Evolutionary conservation across 768 basidiomycete genomes (phyloP).

Genomic region (Leccinum incarnatum): DNA sequence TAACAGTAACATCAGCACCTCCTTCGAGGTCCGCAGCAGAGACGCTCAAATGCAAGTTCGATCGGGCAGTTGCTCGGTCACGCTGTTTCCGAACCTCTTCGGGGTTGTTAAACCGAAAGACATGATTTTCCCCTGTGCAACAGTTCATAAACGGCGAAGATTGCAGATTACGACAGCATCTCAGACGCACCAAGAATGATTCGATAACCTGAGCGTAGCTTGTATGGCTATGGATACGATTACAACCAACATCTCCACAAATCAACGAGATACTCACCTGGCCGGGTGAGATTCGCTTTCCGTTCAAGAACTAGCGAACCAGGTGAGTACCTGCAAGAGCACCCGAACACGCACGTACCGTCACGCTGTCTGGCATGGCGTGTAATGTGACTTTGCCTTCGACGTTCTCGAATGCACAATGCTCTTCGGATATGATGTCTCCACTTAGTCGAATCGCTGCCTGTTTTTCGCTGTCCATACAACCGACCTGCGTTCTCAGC

Average conservation of each 20-base stretch:
- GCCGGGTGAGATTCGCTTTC: conserved; percentile 75
- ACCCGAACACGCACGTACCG: conserved; percentile 47
- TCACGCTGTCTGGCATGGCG: conserved; percentile 76
- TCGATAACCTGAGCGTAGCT: conserved; percentile 90
- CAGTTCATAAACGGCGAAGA: conserved; percentile 5
- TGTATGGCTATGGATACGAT: conserved; percentile 52
- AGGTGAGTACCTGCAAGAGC: conserved; percentile 12
- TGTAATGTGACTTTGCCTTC: conserved; percentile 84
- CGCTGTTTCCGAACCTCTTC: conserved; percentile 92
- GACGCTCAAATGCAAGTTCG: conserved; percentile 62
- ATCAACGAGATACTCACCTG: conserved; percentile 49
- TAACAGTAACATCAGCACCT: conserved; percentile 32
- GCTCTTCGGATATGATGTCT: conserved; percentile 86
- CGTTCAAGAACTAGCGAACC: conserved; percentile 78
- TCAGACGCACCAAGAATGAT: conserved; percentile 80
- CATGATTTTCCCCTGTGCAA: conserved; percentile 85
- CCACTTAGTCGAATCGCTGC: conserved; percentile 93
- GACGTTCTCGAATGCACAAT: conserved; percentile 86
- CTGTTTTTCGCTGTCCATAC: conserved; percentile 74
- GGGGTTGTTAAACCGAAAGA: conserved; percentile 96
- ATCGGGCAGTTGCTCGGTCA: conserved; percentile 74
- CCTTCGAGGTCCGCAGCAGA: conserved; percentile 67
- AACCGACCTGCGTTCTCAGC: conserved; percentile 61
- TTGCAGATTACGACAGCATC: neutral
- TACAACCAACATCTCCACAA: conserved; percentile 5